A percentile compares a stretch with the other conserved stretches of the same genome.
Conservation (phyloP, 139 green algal species). For the Micractinium sp. region DNA sequence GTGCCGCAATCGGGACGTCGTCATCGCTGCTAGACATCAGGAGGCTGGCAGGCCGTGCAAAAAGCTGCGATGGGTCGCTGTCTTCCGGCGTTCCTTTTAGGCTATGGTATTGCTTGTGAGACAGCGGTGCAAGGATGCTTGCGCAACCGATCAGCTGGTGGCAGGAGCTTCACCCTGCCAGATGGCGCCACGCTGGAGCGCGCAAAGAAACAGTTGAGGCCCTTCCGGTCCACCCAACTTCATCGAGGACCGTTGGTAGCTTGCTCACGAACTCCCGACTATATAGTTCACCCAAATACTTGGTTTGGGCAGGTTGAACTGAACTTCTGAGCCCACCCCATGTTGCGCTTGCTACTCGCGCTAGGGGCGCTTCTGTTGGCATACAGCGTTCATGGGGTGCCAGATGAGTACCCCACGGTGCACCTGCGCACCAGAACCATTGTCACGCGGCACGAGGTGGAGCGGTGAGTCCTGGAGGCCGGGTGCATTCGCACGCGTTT, state of each 20-base stretch:
- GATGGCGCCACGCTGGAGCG: no score
- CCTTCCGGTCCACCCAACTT: no score
- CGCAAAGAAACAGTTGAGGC: no score
- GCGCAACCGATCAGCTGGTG: no score
- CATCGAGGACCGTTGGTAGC: no score
- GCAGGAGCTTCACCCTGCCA: background rate
- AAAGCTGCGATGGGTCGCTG: background rate
- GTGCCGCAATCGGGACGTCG: background rate
- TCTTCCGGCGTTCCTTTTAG: no score
- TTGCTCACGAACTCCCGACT: no score
- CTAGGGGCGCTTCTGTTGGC: background rate
- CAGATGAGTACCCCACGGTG: background rate
- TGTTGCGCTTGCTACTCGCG: background rate
- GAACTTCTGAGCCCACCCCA: no score
- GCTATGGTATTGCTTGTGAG: no score
- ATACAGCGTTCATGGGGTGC: background rate
- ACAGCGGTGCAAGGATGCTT: no score
- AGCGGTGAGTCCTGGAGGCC: background rate
- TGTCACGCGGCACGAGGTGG: background rate
- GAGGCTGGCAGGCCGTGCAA: background rate
- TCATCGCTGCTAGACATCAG: slow-evolving; percentile 7
- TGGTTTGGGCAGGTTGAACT: no score
- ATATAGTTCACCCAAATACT: no score
- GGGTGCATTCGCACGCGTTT: background rate
- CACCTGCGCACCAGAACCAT: background rate